These are phyloP conservation scores for Solanum ossicruentum DNA, from an alignment of 257 asterid genomes.

Conservation along the genomic window DNA sequence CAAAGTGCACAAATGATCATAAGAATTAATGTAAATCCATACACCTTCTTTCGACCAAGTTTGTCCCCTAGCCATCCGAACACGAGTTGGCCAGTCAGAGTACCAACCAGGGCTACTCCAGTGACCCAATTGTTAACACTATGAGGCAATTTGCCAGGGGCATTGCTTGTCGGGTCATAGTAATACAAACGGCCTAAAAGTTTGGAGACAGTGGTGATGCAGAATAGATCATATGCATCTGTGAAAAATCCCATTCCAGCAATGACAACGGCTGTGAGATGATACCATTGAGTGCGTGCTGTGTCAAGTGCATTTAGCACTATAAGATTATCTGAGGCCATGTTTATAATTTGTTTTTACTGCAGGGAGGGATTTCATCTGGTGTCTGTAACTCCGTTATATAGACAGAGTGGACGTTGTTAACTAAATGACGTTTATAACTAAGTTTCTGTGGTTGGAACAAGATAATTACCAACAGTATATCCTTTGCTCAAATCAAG, in stretches of 20 bases:
- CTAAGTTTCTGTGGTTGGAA: not conserved
- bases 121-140: conserved; percentile 33
- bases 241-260: conserved; percentile 74
- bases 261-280: conserved; percentile 44
- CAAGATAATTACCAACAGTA: not conserved
- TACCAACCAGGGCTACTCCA: conserved; percentile 60
- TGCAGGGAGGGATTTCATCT: not conserved
- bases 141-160: conserved; percentile 42
- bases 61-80: conserved; percentile 78
- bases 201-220: conserved; percentile 31
- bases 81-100: conserved; percentile 49
- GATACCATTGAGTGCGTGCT: conserved; percentile 56
- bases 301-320: conserved; percentile 55
- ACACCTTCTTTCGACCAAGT: conserved; percentile 52
- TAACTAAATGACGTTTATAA: not conserved
- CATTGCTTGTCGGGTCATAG: conserved; percentile 3
- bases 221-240: conserved; percentile 53
- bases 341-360: not conserved
- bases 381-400: not conserved
- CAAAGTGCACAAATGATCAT: conserved; percentile 47
- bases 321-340: conserved; percentile 26
- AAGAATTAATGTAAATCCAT: conserved; percentile 46
- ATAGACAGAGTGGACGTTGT: not conserved
- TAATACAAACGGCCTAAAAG: conserved; percentile 46
- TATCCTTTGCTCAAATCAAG: not conserved